Base-by-base conservation (phyloP, 129 eudicot genomes). In the Helichrysum umbraculigerum region DNA sequence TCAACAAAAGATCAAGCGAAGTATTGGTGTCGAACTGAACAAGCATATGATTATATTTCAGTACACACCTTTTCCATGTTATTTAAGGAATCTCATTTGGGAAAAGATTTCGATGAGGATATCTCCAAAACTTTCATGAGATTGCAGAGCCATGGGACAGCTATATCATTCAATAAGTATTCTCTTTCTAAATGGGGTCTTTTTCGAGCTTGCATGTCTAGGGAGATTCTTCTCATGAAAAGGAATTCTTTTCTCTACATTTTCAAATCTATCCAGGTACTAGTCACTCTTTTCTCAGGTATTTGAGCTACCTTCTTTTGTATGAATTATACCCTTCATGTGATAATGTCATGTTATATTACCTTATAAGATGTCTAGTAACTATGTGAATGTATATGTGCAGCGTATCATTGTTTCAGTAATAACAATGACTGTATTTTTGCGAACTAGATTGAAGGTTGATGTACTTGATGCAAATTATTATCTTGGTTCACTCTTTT, bases 1-100 rank as follows among this genome's bases (percentile, higher is more conserved):
- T 88, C 97, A 14, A 81, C 77, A 78, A 88, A 88, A 68, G 97
- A 91, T 82, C 97, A 88, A 71, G 84, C 70, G 33, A 87, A 83
- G 11, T 91, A 86, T 77, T 88, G 90, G 94, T 75, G 65, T 35
- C 74, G 73, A 54, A 66, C 58, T 35, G 77, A 76, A 70, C 69
- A 84, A 59, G 3, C 75, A 35, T 79, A 86, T 66, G 63, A 19
- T 47, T 91, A 84, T 54, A 66, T 88, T 10, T 78, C 94, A 4
- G 34, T 68, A 1, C 2, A 41, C 19, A 68, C 57, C 35, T 68
- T 68, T 41, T 68, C 72, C 33, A 22, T 21, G 20, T 20, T 6
- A 41, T 68, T 39, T 39, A 68, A 68, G 34, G 72, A 68, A 41
- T 41, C 72, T 20, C 20, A 68, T 39, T 11, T 68, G 19, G 72